phyloP scores from a whole-genome alignment of 352 stramenopile species.

The Poterioochromonas sp. region DNA sequence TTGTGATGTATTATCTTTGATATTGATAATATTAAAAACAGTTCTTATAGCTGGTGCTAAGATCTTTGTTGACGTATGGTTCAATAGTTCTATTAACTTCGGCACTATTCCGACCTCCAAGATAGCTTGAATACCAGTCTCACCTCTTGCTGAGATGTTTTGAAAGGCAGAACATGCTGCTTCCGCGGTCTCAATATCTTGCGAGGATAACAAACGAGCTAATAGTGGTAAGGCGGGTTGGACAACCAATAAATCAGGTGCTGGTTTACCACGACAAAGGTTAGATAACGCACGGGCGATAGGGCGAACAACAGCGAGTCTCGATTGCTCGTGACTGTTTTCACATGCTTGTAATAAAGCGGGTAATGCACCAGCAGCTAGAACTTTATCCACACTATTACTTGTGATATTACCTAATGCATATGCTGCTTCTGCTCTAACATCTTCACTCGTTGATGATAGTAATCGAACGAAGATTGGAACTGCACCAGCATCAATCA shows the following conservation, averaged over 20 bases:
- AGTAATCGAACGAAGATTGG: conserved; percentile 80
- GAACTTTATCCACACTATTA: conserved; percentile 90
- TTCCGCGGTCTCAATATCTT: conserved; percentile 96
- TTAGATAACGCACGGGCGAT: conserved; percentile 97
- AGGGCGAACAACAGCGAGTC: conserved; percentile 58
- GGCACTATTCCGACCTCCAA: conserved; percentile 90
- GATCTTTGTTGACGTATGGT: conserved; percentile 79
- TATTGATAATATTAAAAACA: conserved; percentile 97
- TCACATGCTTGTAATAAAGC: not conserved
- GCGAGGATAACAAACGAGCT: conserved; percentile 87
- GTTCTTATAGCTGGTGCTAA: conserved; percentile 90
- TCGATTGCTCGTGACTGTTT: not conserved
- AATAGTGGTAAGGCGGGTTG: conserved; percentile 81
- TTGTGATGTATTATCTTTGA: conserved; percentile 95
- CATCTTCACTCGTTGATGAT: conserved; percentile 87
- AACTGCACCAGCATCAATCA: conserved; percentile 80
- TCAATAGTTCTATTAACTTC: conserved; percentile 89
- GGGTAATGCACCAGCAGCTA: conserved; percentile 55
- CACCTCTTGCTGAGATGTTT: conserved; percentile 93
- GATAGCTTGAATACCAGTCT: conserved; percentile 97
- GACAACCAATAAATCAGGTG: conserved; percentile 89
- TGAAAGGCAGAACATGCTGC: conserved; percentile 97
- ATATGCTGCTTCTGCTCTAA: conserved; percentile 90
- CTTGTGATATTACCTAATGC: conserved; percentile 97
- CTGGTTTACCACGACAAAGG: conserved; percentile 86